Conservation (phyloP, 1,284 basidiomycete species). For the Ustilago hordei region DNA sequence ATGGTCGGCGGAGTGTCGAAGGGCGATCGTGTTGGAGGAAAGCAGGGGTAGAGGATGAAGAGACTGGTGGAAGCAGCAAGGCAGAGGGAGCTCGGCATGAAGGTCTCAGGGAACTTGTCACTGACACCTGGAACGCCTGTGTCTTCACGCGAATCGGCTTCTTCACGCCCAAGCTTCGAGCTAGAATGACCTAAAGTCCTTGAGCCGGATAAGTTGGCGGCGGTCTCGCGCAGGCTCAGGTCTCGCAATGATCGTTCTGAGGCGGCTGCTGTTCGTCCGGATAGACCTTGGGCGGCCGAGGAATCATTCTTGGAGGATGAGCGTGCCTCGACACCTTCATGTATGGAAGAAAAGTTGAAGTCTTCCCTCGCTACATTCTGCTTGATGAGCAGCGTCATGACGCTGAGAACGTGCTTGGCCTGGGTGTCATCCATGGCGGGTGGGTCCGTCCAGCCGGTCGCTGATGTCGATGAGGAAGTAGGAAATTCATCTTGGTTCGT, state of each 20-base stretch:
- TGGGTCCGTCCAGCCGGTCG: constrained; percentile 75
- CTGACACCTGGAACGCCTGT: background rate
- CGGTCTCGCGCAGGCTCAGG: constrained; percentile 32
- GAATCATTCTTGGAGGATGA: constrained; percentile 21
- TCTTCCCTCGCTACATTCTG: constrained; percentile 71
- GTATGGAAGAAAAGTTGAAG: constrained; percentile 37
- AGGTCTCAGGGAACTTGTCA: constrained; percentile 44
- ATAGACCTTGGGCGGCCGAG: constrained; percentile 15
- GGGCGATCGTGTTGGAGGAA: constrained; percentile 54
- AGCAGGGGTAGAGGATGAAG: constrained; percentile 59
- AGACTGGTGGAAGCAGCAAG: constrained; percentile 55
- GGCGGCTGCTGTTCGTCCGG: constrained; percentile 23
- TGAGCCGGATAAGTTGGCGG: constrained; percentile 37
- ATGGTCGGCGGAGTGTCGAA: constrained; percentile 39
- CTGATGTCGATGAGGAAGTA: constrained; percentile 46
- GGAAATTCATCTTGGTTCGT: constrained; percentile 33
- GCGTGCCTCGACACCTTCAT: constrained; percentile 34
- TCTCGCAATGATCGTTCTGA: constrained; percentile 52
- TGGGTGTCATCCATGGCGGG: constrained; percentile 84
- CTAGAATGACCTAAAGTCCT: constrained; percentile 27
- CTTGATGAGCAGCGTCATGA: constrained; percentile 78
- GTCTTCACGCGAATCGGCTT: constrained; percentile 38
- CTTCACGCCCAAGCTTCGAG: constrained; percentile 31
- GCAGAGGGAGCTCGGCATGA: constrained; percentile 52
- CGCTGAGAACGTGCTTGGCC: constrained; percentile 85